phyloP scores from a whole-genome alignment of 441 rosid genomes.

The Erysimum cheiri region DNA sequence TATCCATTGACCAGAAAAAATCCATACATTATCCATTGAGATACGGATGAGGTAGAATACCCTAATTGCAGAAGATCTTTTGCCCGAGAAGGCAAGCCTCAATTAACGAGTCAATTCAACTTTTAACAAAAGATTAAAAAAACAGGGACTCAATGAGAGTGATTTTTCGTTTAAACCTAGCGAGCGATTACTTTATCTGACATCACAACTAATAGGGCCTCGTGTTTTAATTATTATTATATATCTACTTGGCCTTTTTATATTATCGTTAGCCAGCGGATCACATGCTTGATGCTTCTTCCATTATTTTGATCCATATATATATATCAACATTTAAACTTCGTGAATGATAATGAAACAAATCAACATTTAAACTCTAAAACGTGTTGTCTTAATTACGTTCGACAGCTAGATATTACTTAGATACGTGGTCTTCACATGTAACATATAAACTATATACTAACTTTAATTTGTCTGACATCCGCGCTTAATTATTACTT shows the following conservation, averaged over 20 bases:
- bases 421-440: constrained; percentile 13
- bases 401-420: constrained; percentile 1
- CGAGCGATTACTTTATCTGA: constrained; percentile 32
- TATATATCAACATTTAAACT: neutral
- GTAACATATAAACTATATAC: neutral
- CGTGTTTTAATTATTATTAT: neutral
- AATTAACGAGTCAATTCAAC: neutral
- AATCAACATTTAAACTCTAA: constrained; percentile 21
- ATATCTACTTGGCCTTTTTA: constrained; percentile 37
- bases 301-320: constrained; percentile 24
- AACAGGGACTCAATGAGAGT: constrained; percentile 21
- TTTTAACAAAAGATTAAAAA: neutral
- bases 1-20: neutral
- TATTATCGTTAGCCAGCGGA: constrained; percentile 25
- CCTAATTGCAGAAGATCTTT: neutral
- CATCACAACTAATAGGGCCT: constrained; percentile 23
- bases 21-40: neutral
- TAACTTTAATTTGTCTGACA: neutral
- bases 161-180: constrained; percentile 22
- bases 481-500: constrained; percentile 1
- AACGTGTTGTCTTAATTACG: neutral
- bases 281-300: constrained; percentile 37
- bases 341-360: constrained; percentile 1
- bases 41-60: constrained; percentile 20
- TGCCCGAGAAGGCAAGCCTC: constrained; percentile 6